Base-by-base conservation (phyloP, 2,329 filamentous ascomycete genomes). In the Metarhizium guizhouense region DNA sequence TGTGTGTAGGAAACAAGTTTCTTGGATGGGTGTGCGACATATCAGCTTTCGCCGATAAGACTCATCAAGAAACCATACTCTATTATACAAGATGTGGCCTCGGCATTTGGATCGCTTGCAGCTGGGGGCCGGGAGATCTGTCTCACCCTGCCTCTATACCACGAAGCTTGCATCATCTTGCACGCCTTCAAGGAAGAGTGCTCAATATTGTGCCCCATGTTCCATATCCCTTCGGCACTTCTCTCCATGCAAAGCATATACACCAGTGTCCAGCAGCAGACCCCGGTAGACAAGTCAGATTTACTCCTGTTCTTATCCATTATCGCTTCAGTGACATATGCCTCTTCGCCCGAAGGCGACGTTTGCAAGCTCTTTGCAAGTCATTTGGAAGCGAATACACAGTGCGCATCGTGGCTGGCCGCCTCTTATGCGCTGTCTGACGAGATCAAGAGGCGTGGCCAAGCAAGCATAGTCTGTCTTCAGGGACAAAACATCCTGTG, bases 41-140 rank as follows among this genome's bases (percentile, higher is more conserved):
- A 51, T 36, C 52, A 56, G 32, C 48, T 56, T 11, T 54, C 52
- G 14, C 55, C 55, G 18, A 56, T 56, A 30, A 54, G 32, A 56
- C 52, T 54, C 13, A 56, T 56, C 42, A 53, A 51, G n/a, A 54
- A 48, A 32, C 52, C 55, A 20, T 56, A 48, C 25, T 54, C 18
- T 34, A 16, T 52, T 32, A 29, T 56, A 3, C 55, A 54, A 51
- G 55, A 56, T 51, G 55, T 20, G 20, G 34, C 54, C 13, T 20
- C 47, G 13, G 13, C 45, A 29, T 6, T 48, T 4, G 30, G n/a
- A 3, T 18, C 36, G 45, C 3, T 30, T 8, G 47, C 11, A n/a
- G 16, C 38, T 13, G 51, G 51, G 3, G 6, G 38, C 25, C 55
- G 47, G 30, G 51, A 54, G 40, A 48, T 51, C 14, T 52, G 52